Conservation (phyloP, 1,139 yeast genomes). For the Candida sp. region DNA sequence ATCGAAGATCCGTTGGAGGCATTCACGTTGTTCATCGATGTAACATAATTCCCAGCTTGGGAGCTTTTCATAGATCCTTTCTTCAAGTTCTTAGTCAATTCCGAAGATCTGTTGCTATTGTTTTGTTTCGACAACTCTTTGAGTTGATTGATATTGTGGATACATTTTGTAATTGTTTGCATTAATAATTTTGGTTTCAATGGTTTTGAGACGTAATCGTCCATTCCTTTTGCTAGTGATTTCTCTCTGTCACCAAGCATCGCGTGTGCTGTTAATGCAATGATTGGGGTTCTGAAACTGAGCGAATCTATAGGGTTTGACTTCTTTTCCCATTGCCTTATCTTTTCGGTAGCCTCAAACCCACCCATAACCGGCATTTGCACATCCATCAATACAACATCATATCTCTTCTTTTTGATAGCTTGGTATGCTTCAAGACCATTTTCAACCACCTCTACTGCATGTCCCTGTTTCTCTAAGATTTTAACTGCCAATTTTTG, state of each 20-base stretch:
- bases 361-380: slow-evolving; percentile 98
- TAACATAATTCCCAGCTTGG: slow-evolving; percentile 3
- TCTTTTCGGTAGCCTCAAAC: slow-evolving; percentile 83
- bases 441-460: slow-evolving; percentile 80
- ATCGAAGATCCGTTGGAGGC: not conserved
- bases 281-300: slow-evolving; percentile 72
- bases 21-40: not conserved
- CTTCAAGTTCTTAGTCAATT: slow-evolving; percentile 46
- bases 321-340: slow-evolving; percentile 85
- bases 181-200: slow-evolving; percentile 77
- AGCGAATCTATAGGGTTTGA: slow-evolving; percentile 69
- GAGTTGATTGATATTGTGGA: slow-evolving; percentile 61
- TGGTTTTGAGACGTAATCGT: slow-evolving; percentile 84
- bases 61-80: slow-evolving; percentile 29
- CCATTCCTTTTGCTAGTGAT: slow-evolving; percentile 87
- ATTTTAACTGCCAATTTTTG: slow-evolving; percentile 84
- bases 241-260: slow-evolving; percentile 89
- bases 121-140: slow-evolving; percentile 53
- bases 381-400: slow-evolving; percentile 87
- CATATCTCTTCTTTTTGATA: slow-evolving; percentile 61
- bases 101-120: slow-evolving; percentile 43
- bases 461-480: slow-evolving; percentile 78
- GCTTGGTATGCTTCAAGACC: slow-evolving; percentile 84
- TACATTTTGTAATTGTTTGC: slow-evolving; percentile 82
- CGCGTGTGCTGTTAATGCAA: slow-evolving; percentile 89